Evolutionary conservation across 345 rosid species (phyloP).

Genomic region (Salix arbutifolia): DNA sequence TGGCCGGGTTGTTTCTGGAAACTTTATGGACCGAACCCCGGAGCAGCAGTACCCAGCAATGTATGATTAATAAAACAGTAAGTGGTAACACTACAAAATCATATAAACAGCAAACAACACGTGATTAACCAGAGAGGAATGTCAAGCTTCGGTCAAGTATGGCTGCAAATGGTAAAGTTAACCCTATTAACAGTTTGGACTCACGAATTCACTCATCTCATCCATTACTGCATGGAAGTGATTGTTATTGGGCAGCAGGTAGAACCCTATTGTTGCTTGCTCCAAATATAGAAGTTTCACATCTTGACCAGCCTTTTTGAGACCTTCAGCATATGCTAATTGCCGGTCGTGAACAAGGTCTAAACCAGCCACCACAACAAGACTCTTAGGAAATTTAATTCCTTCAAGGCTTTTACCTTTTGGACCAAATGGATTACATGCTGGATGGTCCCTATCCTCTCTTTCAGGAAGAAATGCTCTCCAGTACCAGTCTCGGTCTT

Average conservation of each 20-base stretch:
- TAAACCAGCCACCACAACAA: conserved; percentile 84
- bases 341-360: conserved; percentile 89
- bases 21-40: conserved; percentile 13
- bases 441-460: conserved; percentile 81
- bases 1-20: conserved; percentile 15
- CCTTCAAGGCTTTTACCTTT: conserved; percentile 52
- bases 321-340: conserved; percentile 63
- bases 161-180: conserved; percentile 31
- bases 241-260: conserved; percentile 69
- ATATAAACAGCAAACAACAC: conserved; percentile 29
- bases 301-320: conserved; percentile 60
- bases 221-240: conserved; percentile 77
- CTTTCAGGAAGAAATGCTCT: conserved; percentile 78
- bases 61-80: conserved; percentile 22
- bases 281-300: conserved; percentile 65
- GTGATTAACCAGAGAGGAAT: conserved; percentile 22
- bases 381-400: conserved; percentile 65
- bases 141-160: conserved; percentile 33
- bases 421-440: conserved; percentile 81
- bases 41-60: conserved; percentile 10
- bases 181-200: conserved; percentile 30
- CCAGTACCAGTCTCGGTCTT: conserved; percentile 92
- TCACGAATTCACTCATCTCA: conserved; percentile 64
- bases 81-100: conserved; percentile 30
- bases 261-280: conserved; percentile 84